These are phyloP conservation scores for Isoetes taiwanensis DNA, from an alignment of 75 land plant species.

Conservation along the genomic window DNA sequence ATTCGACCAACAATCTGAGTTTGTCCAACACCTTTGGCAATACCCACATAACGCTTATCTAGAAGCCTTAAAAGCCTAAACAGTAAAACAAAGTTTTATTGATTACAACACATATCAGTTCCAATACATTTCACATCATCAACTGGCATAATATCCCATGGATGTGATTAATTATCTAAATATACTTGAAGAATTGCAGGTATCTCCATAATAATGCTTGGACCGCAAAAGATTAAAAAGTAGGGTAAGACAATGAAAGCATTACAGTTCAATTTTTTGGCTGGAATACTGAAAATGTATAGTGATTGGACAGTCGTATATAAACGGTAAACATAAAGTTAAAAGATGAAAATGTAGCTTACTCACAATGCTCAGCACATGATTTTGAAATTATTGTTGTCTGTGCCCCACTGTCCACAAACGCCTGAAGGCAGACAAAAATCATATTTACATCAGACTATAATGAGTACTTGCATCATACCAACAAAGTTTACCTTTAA, in stretches of 20 bases:
- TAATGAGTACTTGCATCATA: not conserved
- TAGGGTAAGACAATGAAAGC: too few species aligned
- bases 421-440: slow-evolving; percentile 45
- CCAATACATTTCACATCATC: too few species aligned
- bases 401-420: slow-evolving; percentile 99
- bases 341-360: slow-evolving; percentile 7
- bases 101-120: too few species aligned
- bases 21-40: slow-evolving; percentile 94
- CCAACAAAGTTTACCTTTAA: slow-evolving; percentile 47
- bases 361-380: slow-evolving; percentile 98
- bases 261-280: too few species aligned
- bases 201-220: too few species aligned
- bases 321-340: not conserved
- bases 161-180: too few species aligned
- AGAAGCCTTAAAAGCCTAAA: slow-evolving; percentile 81
- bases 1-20: slow-evolving; percentile 88
- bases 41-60: slow-evolving; percentile 72
- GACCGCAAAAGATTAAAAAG: too few species aligned
- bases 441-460: not conserved
- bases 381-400: slow-evolving; percentile 87
- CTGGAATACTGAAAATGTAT: not conserved
- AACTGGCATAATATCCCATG: too few species aligned
- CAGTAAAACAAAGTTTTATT: too few species aligned
- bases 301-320: not conserved
- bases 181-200: too few species aligned